Base-by-base conservation (phyloP, 768 basidiomycete species). In the Imleria badia region DNA sequence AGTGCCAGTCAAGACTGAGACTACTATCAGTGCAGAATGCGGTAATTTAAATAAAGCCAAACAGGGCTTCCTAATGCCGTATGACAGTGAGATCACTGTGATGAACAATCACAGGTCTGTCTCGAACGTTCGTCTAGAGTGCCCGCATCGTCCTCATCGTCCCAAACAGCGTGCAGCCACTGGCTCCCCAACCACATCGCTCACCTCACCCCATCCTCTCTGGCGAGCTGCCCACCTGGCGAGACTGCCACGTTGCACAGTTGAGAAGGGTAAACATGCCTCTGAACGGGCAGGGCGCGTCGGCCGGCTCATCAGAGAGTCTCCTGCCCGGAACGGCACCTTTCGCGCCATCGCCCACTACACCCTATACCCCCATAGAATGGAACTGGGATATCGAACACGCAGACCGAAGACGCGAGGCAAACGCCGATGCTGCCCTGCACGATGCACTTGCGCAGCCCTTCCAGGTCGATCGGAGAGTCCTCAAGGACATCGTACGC, bases 331-430 rank as follows among this genome's bases (percentile, higher is more conserved):
- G 70, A n/a, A 65, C 62, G 0, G 61, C 60, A 6, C 60, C 65
- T 1, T 49, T 72, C 4, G 38, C 59, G 0, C 51, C 68, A 3
- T 12, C 48, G 3, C 40, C 57, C 31, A 40, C 55, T 5, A n/a
- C 31, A 5, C 15, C 54, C 15, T 49, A 49, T 45, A 31, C 43
- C 51, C 61, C 60, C 14, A 62, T 87, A 34, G 72, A 78, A 65
- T 91, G 89, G 89, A 79, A 83, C 69, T 87, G 86, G 86, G 78
- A 82, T 19, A 62, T 78, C 33, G 89, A 91, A 68, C 86, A 85
- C 50, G 82, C 75, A n/a, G 88, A 91, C 67, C 74, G 89, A 42
- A 78, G 74, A 62, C 78, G 71, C 34, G 89, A 91, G 69, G 78
- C 80, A 3, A 80, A 78, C 60, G 82, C 80, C 3, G 89, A 90